Base-by-base conservation (phyloP, 139 green algal species). In the Pleodorina starrii region DNA sequence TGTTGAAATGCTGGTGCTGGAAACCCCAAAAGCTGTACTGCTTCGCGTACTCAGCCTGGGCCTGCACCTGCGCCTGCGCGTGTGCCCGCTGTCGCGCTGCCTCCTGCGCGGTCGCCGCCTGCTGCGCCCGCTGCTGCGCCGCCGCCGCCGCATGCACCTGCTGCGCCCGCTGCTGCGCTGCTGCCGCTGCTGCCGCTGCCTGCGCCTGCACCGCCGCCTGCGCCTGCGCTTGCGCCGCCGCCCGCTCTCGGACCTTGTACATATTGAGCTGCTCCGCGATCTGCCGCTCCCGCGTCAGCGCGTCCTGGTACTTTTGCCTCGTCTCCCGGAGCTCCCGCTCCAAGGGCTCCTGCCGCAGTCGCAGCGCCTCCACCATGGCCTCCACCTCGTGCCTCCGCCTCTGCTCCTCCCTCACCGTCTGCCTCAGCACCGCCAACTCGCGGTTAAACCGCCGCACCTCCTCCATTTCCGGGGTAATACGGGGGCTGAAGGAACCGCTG, bases 291-390 rank as follows among this genome's bases (percentile, higher is more conserved):
- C 32, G 48, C 48, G 11, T 11, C 48, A 50, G 29, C 6, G 32
- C 5, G 4, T 46, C 32, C 32, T 46, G 27, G 23, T 36, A 32
- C 54, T 74, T 73, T 14, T 16, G 21, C 76, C 16, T 11, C 48
- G 50, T 5, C 19, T 69, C 48, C 32, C 32, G n/a, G n/a, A 84
- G 76, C 48, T 84, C 76, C 76, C 76, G 48, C 29, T 82, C 44
- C 74, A 82, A 43, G 6, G 44, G 74, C 27, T 82, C 74, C 74
- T 29, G 44, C 74, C 25, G 23, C 44, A 63, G n/a, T 17, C 76
- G 17, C 50, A 69, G 32, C 7, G 10, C 32, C 32, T 57, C 48
- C 50, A 21, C 32, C 35, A 9, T 46, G 0, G 48, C 50, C 76
- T 14, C 76, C 50, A 32, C 76, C 25, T 23, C 29, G 21, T 73